Base-by-base conservation (phyloP, 257 asterid species). In the Solanum chmielewskii region DNA sequence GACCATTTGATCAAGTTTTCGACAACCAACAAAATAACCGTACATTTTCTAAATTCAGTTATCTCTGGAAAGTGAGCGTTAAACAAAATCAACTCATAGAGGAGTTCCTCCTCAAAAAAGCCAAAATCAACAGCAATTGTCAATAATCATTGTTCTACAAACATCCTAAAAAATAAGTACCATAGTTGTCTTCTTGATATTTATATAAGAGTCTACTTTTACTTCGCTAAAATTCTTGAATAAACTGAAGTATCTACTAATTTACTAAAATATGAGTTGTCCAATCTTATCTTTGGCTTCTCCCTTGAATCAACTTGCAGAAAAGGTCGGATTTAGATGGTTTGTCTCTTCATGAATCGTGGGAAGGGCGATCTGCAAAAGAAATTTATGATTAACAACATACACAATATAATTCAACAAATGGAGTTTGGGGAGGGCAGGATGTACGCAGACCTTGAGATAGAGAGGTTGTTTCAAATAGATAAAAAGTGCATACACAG, bases 381-480 rank as follows among this genome's bases (percentile, higher is more conserved):
- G 8, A 11, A n/a, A 0, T 11, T n/a, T 23, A 11, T 62, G 1
- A 62, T n/a, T 11, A 62, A 62, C 31, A n/a, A 62, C 16, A 62
- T 23, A 62, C 31, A 1, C 7, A 10, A 0, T 23, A 62, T 62
- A 2, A 62, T 62, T 60, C 0, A 9, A 60, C 14, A 21, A 60
- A 0, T 60, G 29, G 6, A 5, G 13, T 21, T 4, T 3, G 0
- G 27, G 6, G 6, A 60, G 68, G 68, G 12, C 1, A 21, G 0
- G 29, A 60, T 23, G 3, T 0, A 21, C 1, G 3, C 0, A 3
- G 6, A 21, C 1, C 13, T 60, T 60, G 27, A 9, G 27, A 0
- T 60, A 60, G 68, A 60, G 13, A 9, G 6, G 2, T 3, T 23
- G 1, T 62, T 60, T 60, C 15, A 8, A 21, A 59, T 20, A 59